phyloP scores from a whole-genome alignment of 768 basidiomycete genomes.

The Ramaria sp. region DNA sequence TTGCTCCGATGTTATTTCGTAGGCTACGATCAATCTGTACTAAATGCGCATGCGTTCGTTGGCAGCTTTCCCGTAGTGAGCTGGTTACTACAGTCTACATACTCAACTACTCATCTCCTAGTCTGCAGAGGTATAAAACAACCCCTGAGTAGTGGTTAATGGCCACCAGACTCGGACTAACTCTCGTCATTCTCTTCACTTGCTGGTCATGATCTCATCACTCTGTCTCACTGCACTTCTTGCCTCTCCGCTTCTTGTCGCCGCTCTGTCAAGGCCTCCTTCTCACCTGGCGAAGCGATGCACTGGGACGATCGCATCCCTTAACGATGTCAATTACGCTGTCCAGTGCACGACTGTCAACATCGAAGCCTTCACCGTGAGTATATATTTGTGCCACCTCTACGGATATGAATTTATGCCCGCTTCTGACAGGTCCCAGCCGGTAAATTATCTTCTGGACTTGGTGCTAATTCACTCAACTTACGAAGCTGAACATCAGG shows the following conservation, averaged over 20 bases:
- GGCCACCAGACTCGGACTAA: too few relatives aligned
- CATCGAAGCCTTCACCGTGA: constrained; percentile 45
- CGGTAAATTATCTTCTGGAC: background rate
- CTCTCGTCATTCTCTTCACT: background rate
- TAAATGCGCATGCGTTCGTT: too few relatives aligned
- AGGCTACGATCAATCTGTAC: too few relatives aligned
- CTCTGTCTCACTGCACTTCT: background rate
- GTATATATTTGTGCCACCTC: background rate
- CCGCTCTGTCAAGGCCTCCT: background rate
- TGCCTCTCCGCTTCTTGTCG: background rate
- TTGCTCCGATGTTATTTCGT: too few relatives aligned
- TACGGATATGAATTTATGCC: background rate
- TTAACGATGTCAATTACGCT: constrained; percentile 40
- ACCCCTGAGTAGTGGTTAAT: constrained; percentile 14
- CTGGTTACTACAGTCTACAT: too few relatives aligned
- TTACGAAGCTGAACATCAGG: constrained; percentile 29
- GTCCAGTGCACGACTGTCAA: constrained; percentile 48
- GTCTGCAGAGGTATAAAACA: too few relatives aligned
- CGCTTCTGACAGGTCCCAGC: background rate
- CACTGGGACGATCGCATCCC: constrained; percentile 44
- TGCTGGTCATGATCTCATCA: background rate
- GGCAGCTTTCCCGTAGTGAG: too few relatives aligned
- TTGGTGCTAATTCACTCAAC: too few relatives aligned
- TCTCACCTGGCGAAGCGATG: constrained; percentile 5
- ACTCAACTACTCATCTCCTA: too few relatives aligned